Evolutionary conservation across 1,284 basidiomycete species (phyloP).

Genomic region (Rhodotorula sp.): DNA sequence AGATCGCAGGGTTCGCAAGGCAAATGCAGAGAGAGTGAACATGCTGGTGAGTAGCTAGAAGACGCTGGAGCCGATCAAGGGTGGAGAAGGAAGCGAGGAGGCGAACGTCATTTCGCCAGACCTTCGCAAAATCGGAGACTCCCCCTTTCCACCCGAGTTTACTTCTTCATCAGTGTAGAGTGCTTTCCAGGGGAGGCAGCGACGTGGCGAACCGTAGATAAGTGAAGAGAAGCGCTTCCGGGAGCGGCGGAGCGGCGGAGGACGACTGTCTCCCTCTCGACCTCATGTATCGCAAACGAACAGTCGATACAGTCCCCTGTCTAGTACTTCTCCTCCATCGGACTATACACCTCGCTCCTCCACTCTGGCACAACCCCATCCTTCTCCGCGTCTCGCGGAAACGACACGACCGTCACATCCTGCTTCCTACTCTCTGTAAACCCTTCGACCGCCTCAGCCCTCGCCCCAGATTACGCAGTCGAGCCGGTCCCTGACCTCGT

Average conservation of each 20-base stretch:
- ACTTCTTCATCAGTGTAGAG: too few relatives aligned
- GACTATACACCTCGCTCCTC: not conserved
- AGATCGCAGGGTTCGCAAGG: not conserved
- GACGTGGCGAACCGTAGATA: too few relatives aligned
- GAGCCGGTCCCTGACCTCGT: not conserved
- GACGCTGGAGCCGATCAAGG: too few relatives aligned
- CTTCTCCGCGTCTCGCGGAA: not conserved
- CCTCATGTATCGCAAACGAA: not conserved
- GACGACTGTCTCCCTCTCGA: not conserved
- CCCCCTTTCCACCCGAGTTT: too few relatives aligned
- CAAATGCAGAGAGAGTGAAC: not conserved
- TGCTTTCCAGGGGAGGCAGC: too few relatives aligned
- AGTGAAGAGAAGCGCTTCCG: too few relatives aligned
- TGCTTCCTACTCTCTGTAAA: not conserved
- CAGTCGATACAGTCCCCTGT: not conserved
- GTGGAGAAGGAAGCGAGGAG: too few relatives aligned
- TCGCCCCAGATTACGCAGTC: too few relatives aligned
- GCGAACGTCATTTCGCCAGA: too few relatives aligned
- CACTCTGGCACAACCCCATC: not conserved
- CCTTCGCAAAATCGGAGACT: too few relatives aligned
- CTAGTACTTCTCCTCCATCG: not conserved
- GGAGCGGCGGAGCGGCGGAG: too few relatives aligned
- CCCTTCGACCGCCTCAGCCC: not conserved
- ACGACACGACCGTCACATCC: not conserved
- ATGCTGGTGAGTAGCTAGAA: too few relatives aligned